These are phyloP conservation scores for Lichtheimia ramosa DNA, from an alignment of 371 early-diverging fungal species.

Conservation along the genomic window DNA sequence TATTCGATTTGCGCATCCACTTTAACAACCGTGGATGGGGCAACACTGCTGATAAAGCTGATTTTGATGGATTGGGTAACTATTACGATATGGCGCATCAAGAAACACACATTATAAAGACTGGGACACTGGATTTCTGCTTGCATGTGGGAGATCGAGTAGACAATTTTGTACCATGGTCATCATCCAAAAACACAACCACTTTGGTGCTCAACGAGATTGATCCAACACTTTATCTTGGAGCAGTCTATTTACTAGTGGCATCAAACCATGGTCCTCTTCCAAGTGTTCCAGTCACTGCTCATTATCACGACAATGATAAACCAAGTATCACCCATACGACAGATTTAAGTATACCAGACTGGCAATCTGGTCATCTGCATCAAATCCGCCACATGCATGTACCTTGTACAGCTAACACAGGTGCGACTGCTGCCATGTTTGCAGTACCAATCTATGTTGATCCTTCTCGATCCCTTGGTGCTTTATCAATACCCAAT, in stretches of 20 bases:
- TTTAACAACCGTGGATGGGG: neutral
- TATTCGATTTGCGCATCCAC: neutral
- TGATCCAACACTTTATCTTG: neutral
- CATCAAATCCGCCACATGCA: slow-evolving; percentile 13
- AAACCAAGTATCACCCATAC: neutral
- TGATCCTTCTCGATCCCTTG: slow-evolving; percentile 17
- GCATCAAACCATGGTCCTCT: slow-evolving; percentile 29
- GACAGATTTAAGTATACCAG: neutral
- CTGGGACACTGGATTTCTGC: neutral
- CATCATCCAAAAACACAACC: no score
- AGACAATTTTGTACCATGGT: neutral
- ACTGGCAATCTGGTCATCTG: neutral
- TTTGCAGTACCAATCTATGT: slow-evolving; percentile 19
- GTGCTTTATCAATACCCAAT: slow-evolving; percentile 10
- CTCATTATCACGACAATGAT: slow-evolving; percentile 22
- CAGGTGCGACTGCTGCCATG: slow-evolving; percentile 6
- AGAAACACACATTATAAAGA: neutral
- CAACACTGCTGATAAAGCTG: neutral
- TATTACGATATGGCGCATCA: neutral
- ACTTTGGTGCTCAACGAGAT: no score
- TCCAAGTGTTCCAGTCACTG: slow-evolving; percentile 3
- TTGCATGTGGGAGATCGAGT: neutral
- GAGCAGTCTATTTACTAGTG: slow-evolving; percentile 28
- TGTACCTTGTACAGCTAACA: neutral
- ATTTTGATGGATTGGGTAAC: slow-evolving; percentile 1